Base-by-base conservation (phyloP, 1,139 yeast species). In the Pneumocystis sp. region DNA sequence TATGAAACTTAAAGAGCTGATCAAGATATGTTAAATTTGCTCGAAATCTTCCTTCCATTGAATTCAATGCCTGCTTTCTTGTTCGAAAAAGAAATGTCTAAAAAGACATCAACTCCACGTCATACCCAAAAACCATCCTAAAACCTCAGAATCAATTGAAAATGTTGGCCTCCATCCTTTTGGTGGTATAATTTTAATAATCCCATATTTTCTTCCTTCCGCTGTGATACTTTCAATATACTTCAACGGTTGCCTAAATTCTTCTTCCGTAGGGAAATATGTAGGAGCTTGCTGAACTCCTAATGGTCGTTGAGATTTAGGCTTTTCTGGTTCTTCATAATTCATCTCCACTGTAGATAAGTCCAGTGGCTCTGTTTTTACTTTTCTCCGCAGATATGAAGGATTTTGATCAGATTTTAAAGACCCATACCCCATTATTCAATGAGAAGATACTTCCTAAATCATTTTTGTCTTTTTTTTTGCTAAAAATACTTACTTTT, bases 151-250 rank as follows among this genome's bases (percentile, higher is more conserved):
- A 70, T 84, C 81, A n/a, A 82, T 72, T 19, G 78, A 75, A 70
- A 76, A 80, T 64, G 71, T 73, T 19, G 77, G 77, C 60, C 71
- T 70, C 79, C 81, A 79, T 29, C 71, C 67, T 6, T 70, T 68
- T 0, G 87, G 86, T 0, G 87, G 82, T n/a, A 80, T 77, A 29
- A 89, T 76, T 73, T 87, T 89, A 39, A 88, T 79, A n/a, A 91
- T 93, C 0, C 96, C 96, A 72, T 78, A 81, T 62, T 77, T 71
- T 65, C 73, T 73, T 0, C 89, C 91, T 57, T 70, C 69, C 17
- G 69, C 65, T 12, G 75, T 70, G 10, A 76, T 70, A 59, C 68
- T 66, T 50, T 70, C 71, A 59, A 76, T 71, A 65, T 74, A 77
- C 17, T 65, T 68, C 35, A 74, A 71, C 6, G 84, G 84, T 72